Percentiles rank a stretch among this genome's conserved stretches.
Evolutionary conservation across 2,329 filamentous ascomycete species (phyloP).

Genomic region (Talaromyces verruculosus): DNA sequence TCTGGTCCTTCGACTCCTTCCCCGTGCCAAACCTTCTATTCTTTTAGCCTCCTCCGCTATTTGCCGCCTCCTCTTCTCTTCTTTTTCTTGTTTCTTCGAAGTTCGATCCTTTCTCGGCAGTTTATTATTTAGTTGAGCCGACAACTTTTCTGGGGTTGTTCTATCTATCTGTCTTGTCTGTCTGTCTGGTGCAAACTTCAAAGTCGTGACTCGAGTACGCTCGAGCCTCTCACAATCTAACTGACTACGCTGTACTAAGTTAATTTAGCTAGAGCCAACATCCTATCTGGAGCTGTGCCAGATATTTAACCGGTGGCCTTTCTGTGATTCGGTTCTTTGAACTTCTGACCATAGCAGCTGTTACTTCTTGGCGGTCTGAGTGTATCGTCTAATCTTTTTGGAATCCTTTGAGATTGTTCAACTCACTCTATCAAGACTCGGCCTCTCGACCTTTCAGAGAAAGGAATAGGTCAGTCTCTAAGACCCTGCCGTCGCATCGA

Average conservation of each 20-base stretch:
- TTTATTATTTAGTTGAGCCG: neutral
- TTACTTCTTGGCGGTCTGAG: neutral
- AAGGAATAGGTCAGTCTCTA: neutral
- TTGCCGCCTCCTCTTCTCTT: neutral
- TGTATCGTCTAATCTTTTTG: neutral
- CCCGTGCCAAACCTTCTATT: neutral
- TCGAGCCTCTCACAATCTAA: constrained; percentile 1
- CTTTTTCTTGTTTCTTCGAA: neutral
- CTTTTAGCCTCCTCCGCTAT: neutral
- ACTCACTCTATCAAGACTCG: neutral
- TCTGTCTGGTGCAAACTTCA: neutral
- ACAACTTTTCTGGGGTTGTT: neutral
- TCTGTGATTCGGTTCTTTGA: neutral
- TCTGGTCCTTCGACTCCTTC: neutral
- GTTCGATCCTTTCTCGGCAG: neutral
- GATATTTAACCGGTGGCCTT: neutral
- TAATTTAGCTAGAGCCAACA: neutral
- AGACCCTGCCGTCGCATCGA: neutral
- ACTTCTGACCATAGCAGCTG: neutral
- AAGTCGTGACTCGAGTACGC: neutral
- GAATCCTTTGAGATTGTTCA: neutral
- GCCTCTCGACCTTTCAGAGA: neutral
- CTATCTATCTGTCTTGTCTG: too few species aligned
- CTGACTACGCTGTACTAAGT: neutral
- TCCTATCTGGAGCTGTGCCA: neutral